Conservation (phyloP, 75 land plant genomes). For the Gnetum montanum region DNA sequence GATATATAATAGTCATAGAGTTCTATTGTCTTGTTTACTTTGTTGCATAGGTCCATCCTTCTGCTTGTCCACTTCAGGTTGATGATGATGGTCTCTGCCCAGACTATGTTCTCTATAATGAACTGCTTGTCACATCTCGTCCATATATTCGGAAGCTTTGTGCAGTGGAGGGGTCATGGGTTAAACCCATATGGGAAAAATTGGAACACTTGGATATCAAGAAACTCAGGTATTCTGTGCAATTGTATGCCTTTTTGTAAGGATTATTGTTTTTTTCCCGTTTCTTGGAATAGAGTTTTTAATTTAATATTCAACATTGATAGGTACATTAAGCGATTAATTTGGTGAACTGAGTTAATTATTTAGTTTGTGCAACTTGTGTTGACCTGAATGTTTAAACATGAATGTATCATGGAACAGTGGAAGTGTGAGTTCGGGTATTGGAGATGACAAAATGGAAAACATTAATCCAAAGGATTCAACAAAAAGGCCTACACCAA, state of each 20-base stretch:
- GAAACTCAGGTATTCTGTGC: slow-evolving; percentile 76
- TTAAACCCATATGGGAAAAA: slow-evolving; percentile 58
- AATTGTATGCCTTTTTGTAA: not conserved
- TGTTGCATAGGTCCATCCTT: slow-evolving; percentile 92
- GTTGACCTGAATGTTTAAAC: too few relatives aligned
- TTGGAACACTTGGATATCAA: slow-evolving; percentile 51
- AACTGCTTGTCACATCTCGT: slow-evolving; percentile 68
- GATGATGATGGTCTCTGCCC: slow-evolving; percentile 89
- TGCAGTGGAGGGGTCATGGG: slow-evolving; percentile 81
- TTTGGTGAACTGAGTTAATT: too few relatives aligned
- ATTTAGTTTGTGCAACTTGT: too few relatives aligned
- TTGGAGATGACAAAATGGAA: not conserved
- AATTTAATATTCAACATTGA: not conserved
- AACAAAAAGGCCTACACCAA: too few relatives aligned
- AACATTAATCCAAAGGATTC: too few relatives aligned
- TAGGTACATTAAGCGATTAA: too few relatives aligned
- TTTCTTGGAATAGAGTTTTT: not conserved
- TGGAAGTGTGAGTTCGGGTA: slow-evolving; percentile 25
- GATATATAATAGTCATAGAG: too few relatives aligned
- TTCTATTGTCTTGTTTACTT: too few relatives aligned
- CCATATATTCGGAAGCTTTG: slow-evolving; percentile 85
- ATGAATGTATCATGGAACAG: slow-evolving; percentile 12
- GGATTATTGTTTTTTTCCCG: not conserved
- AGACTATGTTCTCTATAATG: slow-evolving; percentile 89
- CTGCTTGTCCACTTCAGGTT: slow-evolving; percentile 47